A percentile compares a stretch with the other conserved stretches of the same genome.
Conservation (phyloP, 1,284 basidiomycete genomes). For the Schizophyllum commune region DNA sequence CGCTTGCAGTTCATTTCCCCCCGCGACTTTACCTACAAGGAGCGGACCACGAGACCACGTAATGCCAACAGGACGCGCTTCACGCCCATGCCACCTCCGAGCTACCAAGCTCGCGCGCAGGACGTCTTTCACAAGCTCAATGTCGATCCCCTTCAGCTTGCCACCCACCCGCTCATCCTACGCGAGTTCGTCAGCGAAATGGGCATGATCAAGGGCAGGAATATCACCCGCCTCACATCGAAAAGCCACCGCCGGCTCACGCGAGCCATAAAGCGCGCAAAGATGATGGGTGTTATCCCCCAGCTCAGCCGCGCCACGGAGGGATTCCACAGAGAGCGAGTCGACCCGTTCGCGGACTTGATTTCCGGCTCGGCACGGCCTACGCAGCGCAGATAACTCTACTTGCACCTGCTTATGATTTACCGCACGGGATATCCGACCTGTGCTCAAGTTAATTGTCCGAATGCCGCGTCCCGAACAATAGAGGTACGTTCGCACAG, state of each 20-base stretch:
- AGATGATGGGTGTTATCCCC: slow-evolving; percentile 89
- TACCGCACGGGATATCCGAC: no score
- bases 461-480: no score
- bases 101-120: slow-evolving; percentile 36
- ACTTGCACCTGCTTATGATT: no score
- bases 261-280: slow-evolving; percentile 87
- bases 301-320: slow-evolving; percentile 39
- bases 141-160: slow-evolving; percentile 63
- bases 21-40: slow-evolving; percentile 34
- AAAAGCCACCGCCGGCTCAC: slow-evolving; percentile 76
- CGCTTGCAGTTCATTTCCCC: slow-evolving; percentile 35
- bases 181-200: slow-evolving; percentile 70
- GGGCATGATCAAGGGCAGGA: slow-evolving; percentile 77
- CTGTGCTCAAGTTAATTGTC: no score
- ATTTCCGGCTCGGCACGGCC: neutral
- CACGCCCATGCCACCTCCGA: slow-evolving; percentile 40
- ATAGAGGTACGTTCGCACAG: no score
- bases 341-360: slow-evolving; percentile 1
- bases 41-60: slow-evolving; percentile 22
- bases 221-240: slow-evolving; percentile 70
- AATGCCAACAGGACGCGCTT: slow-evolving; percentile 22
- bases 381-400: no score
- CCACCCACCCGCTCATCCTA: slow-evolving; percentile 63
- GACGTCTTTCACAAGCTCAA: slow-evolving; percentile 66
- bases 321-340: neutral